Conservation (phyloP, 2,329 filamentous ascomycete species). For the Fusarium haematococcum region DNA sequence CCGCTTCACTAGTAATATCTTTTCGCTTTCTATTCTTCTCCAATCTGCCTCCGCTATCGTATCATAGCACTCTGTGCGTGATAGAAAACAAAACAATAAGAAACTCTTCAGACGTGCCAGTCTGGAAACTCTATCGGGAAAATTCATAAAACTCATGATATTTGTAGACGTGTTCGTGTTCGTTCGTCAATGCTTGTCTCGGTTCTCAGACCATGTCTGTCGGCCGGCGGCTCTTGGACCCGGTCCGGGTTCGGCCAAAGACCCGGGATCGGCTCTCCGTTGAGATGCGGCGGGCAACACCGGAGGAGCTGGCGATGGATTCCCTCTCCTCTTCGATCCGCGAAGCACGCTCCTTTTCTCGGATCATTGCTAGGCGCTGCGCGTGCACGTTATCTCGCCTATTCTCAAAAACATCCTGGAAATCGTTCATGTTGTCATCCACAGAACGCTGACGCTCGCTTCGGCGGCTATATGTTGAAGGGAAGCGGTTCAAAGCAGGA, state of each 20-base stretch:
- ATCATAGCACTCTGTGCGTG: slow-evolving; percentile 14
- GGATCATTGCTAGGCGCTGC: slow-evolving; percentile 52
- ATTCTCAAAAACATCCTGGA: slow-evolving; percentile 60
- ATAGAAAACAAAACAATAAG: not conserved
- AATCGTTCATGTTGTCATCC: slow-evolving; percentile 53
- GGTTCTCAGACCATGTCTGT: slow-evolving; percentile 44
- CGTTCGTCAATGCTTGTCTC: not conserved
- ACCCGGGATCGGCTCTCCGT: slow-evolving; percentile 45
- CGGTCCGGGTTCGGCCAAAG: slow-evolving; percentile 47
- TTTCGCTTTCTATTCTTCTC: slow-evolving; percentile 11
- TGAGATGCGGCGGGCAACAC: slow-evolving; percentile 38
- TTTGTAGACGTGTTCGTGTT: not conserved
- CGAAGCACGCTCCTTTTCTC: slow-evolving; percentile 51
- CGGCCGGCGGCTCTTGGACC: slow-evolving; percentile 43
- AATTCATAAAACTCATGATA: slow-evolving; percentile 33
- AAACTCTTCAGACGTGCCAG: slow-evolving; percentile 25
- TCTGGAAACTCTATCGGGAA: slow-evolving; percentile 23
- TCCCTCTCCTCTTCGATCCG: slow-evolving; percentile 44
- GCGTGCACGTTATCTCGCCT: slow-evolving; percentile 53
- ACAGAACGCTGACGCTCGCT: slow-evolving; percentile 39
- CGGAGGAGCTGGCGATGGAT: slow-evolving; percentile 45
- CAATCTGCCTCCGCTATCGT: not conserved
- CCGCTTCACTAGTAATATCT: not conserved
- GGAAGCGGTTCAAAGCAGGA: slow-evolving; percentile 18
- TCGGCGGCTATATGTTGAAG: slow-evolving; percentile 30